Percentiles rank a stretch among this genome's conserved stretches.
phyloP scores from a whole-genome alignment of 768 basidiomycete genomes.

The Pulveroboletus sp. region DNA sequence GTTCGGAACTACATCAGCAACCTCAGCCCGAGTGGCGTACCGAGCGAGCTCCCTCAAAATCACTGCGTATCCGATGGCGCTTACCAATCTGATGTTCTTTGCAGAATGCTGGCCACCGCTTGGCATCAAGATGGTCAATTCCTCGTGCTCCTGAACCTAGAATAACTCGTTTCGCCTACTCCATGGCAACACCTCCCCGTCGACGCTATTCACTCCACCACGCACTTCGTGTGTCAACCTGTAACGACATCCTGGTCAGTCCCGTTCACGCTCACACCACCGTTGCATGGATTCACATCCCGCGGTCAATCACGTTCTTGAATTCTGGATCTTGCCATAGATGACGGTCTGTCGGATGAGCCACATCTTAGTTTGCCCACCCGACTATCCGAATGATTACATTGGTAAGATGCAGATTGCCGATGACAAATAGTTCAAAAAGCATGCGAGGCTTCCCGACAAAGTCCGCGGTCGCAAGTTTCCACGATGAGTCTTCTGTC shows the following conservation, averaged over 20 bases:
- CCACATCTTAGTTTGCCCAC: too few species aligned
- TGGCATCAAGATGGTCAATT: slow-evolving; percentile 1
- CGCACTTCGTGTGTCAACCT: too few species aligned
- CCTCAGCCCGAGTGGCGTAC: neutral
- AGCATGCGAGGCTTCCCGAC: neutral
- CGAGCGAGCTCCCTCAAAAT: neutral
- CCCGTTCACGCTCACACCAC: too few species aligned
- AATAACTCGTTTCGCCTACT: neutral
- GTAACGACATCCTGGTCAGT: too few species aligned
- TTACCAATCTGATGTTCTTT: slow-evolving; percentile 4
- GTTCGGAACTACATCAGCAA: neutral
- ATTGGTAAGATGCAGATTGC: too few species aligned
- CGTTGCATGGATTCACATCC: neutral
- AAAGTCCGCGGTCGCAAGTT: neutral
- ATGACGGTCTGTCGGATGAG: too few species aligned
- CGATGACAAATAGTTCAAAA: neutral
- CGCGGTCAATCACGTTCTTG: neutral
- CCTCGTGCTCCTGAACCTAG: neutral
- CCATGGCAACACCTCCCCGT: neutral
- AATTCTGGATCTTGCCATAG: neutral
- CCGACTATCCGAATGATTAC: too few species aligned
- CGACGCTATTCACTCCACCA: neutral
- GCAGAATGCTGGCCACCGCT: neutral
- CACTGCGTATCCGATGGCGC: neutral
- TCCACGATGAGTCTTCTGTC: neutral